Conservation (phyloP, 2,329 filamentous ascomycete species). For the Diaporthe citri region DNA sequence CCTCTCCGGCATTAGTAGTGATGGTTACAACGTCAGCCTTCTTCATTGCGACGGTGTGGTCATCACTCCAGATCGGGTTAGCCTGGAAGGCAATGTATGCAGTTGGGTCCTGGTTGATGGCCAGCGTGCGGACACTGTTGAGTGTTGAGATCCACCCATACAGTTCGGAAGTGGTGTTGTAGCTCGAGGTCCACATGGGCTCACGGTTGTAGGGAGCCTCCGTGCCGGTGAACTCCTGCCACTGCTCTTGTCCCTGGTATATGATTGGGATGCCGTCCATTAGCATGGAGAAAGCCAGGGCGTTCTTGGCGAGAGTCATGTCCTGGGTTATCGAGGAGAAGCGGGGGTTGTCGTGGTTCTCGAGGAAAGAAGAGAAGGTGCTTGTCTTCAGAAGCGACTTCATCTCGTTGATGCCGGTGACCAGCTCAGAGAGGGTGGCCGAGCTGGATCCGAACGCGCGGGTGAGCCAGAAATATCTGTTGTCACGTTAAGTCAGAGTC, state of each 20-base stretch:
- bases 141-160: constrained; percentile 59
- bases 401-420: constrained; percentile 41
- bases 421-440: constrained; percentile 50
- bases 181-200: constrained; percentile 68
- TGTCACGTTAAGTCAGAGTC: not conserved
- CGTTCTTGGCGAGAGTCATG: constrained; percentile 19
- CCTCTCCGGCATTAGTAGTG: constrained; percentile 15
- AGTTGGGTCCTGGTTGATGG: constrained; percentile 40
- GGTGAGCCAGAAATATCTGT: constrained; percentile 26
- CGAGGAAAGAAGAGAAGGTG: constrained; percentile 60
- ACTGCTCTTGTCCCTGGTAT: constrained; percentile 76
- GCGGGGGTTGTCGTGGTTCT: constrained; percentile 66
- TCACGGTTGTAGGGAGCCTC: constrained; percentile 67
- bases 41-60: constrained; percentile 22
- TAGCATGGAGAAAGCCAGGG: constrained; percentile 21
- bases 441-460: constrained; percentile 12
- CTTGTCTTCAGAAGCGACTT: constrained; percentile 44
- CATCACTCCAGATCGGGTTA: constrained; percentile 17
- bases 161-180: constrained; percentile 58
- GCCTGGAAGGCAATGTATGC: constrained; percentile 23
- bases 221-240: constrained; percentile 56
- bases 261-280: constrained; percentile 71
- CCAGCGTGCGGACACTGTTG: constrained; percentile 47
- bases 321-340: constrained; percentile 43
- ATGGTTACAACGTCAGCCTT: constrained; percentile 20